Evolutionary conservation across 352 stramenopile species (phyloP).

Genomic region (Globisporangium megalacanthum): DNA sequence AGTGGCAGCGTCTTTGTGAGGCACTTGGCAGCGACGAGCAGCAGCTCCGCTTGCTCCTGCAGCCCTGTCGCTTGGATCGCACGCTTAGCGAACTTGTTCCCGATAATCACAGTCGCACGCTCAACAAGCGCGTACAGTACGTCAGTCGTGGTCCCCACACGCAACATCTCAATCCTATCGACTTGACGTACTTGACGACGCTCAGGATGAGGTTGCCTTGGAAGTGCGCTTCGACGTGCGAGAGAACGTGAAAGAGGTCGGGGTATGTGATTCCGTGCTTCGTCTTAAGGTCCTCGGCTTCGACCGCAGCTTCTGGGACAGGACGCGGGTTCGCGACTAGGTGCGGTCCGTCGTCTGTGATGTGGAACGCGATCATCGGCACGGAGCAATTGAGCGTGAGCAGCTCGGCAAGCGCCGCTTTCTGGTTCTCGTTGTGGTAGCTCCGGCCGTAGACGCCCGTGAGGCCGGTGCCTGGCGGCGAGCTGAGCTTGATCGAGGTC

Average conservation of each 20-base stretch:
- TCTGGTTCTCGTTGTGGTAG: slow-evolving; percentile 53
- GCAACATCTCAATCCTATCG: slow-evolving; percentile 18
- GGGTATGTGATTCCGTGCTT: slow-evolving; percentile 39
- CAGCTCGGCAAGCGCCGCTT: slow-evolving; percentile 50
- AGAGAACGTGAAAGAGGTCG: slow-evolving; percentile 50
- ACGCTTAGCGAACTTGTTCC: slow-evolving; percentile 50
- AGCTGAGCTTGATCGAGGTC: slow-evolving; percentile 31
- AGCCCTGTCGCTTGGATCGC: slow-evolving; percentile 39
- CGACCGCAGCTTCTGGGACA: slow-evolving; percentile 30
- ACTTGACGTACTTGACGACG: slow-evolving; percentile 55
- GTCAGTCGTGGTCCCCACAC: slow-evolving; percentile 34
- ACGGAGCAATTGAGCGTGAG: slow-evolving; percentile 38
- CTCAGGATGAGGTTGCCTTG: slow-evolving; percentile 49
- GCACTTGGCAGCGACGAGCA: slow-evolving; percentile 55
- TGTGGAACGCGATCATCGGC: slow-evolving; percentile 60
- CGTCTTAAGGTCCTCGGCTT: slow-evolving; percentile 39
- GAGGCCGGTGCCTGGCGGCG: slow-evolving; percentile 23
- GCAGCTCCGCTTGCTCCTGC: slow-evolving; percentile 52
- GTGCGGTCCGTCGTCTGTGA: slow-evolving; percentile 56
- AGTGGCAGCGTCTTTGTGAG: slow-evolving; percentile 35
- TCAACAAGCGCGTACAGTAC: slow-evolving; percentile 60
- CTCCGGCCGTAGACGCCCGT: slow-evolving; percentile 42
- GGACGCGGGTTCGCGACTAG: slow-evolving; percentile 21
- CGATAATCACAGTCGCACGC: slow-evolving; percentile 49
- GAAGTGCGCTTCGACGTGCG: slow-evolving; percentile 42